Base-by-base conservation (phyloP, 805 yeast species). In the Candida maris region DNA sequence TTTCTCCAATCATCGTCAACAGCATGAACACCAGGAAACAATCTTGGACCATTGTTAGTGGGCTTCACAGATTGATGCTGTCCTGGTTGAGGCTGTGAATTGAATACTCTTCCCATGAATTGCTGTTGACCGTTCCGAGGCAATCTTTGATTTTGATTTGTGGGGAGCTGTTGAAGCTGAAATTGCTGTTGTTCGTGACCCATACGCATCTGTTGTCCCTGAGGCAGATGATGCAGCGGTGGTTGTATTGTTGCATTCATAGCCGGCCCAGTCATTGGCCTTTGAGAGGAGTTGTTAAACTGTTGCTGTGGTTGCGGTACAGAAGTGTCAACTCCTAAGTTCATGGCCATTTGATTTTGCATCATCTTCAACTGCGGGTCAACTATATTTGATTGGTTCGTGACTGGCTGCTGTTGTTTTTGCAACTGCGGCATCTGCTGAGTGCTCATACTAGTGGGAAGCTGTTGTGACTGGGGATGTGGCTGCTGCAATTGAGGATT, bases 1-100 rank as follows among this genome's bases (percentile, higher is more conserved):
- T 68, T 74, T 43, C 68, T 61, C 67, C 76, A 77, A 67, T 75
- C 85, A 44, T 75, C 86, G 27, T 73, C 84, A 15, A 81, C 65
- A 54, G 77, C 56, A 24, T 44, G 51, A 41, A 62, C 46, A 16
- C 66, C 65, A 6, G 59, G 49, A 30, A 57, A 51, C 25, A 59
- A 42, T 15, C 53, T 43, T n/a, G 61, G 54, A 1, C 54, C 54
- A 8, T 50, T 30, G 7, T 42, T 33, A 16, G 34, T 25, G 9
- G 32, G 29, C 14, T 38, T 44, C 10, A 37, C 32, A 3, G 29
- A 27, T 19, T 37, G 49, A 17, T 37, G 45, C 22, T 45, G 51
- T 3, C 42, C 41, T 18, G 46, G 30, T 9, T 28, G 31, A 9
- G 15, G 31, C 21, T 16, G 31, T 8, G n/a, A 16, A 18, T 28